Evolutionary conservation across 2,329 filamentous ascomycete genomes (phyloP), one percentile per base, ranked within the genome.

Genomic region (Verticillium nubilum): DNA sequence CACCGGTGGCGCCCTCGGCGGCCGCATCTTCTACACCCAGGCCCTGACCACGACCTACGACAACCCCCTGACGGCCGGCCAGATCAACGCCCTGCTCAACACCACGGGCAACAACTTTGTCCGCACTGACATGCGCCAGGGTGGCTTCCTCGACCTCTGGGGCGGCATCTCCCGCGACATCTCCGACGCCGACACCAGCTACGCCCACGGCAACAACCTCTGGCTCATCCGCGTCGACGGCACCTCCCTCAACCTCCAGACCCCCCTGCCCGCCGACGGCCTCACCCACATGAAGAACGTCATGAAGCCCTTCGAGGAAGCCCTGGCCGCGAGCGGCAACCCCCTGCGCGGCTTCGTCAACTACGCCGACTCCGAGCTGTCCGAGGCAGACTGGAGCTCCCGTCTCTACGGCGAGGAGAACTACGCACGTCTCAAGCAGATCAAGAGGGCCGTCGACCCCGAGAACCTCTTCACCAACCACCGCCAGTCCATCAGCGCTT

Each of bases 271-370:
- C 12, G 69, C 78, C 54, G 78, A 80, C 65, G 75, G 77, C 57
- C 73, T 76, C 0, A 72, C 72, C 3, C 81, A 80, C 66, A 75
- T 74, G 29, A 76, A 78, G 33, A 73, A 80, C 62, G 69, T 86
- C 19, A 31, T 59, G 19, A 65, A 66, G 56, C 62, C 62, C 53
- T 63, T 63, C 26, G 62, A 62, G 59, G 54, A 62, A 13, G 61
- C 62, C 29, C 59, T 63, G 6, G 54, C 57, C 5, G 58, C 50
- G 37, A 59, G 42, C 17, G 62, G 62, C 35, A n/a, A 23, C 5
- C 29, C 58, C 13, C 60, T 63, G 29, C 57, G 62, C 12, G 59
- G 60, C 28, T 63, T 62, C 42, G 60, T 62, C 58, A 62, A 63
- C 58, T 63, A 63, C 54, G 60, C 57, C 26, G 62, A 63, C 52